Evolutionary conservation across 352 stramenopile genomes (phyloP), one percentile per base, ranked within the genome.

Genomic region (Pythium dissimile): DNA sequence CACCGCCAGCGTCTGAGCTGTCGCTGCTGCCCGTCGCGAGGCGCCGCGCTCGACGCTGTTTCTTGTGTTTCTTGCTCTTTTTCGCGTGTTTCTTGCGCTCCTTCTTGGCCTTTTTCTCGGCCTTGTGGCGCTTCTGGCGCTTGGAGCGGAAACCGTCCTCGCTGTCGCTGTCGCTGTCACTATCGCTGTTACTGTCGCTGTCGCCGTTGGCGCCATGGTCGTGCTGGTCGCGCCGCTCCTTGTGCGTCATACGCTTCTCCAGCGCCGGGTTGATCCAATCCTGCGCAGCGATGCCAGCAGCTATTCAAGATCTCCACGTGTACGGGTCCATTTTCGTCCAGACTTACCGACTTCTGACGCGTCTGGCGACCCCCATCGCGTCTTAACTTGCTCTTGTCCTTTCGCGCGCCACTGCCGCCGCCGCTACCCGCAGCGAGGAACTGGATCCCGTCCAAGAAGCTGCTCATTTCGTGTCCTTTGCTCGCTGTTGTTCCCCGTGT

Each of bases 401-500:
- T 58, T 61, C 45, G 68, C 51, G 27, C 59, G 54, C n/a, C 16
- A 56, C 58, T 13, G 35, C 42, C 18, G 54, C 55, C 3, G 43
- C 52, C 51, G 49, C 51, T 64, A 24, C 67, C 68, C 57, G 66
- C 64, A 38, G 65, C 59, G 39, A 86, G 64, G 69, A 93, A 90
- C 73, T 70, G 75, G 50, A 93, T 84, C 7, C 84, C 84, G 16
- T 84, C 65, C 49, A 93, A 59, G 44, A 93, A 60, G 4, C 51
- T 41, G 53, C 63, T 71, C 63, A 71, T 71, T 8, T 34, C 4
- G 18, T 21, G 11, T 43, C 15, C 18, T 26, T 41, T 16, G n/a
- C n/a, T n/a, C n/a, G n/a, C n/a, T n/a, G n/a, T n/a, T n/a, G n/a
- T n/a, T n/a, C n/a, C n/a, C n/a, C n/a, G n/a, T n/a, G n/a, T n/a